Evolutionary conservation across 805 yeast genomes (phyloP).

Genomic region (Isabelozyma gotoi): DNA sequence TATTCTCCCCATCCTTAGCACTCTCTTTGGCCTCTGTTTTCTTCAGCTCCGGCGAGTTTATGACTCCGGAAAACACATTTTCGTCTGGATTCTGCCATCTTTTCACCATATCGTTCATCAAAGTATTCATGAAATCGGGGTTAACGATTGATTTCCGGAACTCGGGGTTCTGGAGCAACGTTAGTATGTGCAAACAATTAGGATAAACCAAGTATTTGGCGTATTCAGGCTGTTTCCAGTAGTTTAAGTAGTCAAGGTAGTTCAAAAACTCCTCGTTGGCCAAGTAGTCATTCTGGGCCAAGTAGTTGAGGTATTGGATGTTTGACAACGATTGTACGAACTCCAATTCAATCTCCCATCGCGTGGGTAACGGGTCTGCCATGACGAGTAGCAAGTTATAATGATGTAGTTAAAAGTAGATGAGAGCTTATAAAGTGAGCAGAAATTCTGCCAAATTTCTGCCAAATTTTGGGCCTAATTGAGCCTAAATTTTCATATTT

Average conservation of each 20-base stretch:
- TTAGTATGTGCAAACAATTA: constrained; percentile 78
- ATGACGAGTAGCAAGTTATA: constrained; percentile 4
- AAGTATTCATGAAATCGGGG: constrained; percentile 54
- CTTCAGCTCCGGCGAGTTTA: no score
- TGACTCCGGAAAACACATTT: neutral
- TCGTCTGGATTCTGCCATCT: constrained; percentile 53
- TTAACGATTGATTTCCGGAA: constrained; percentile 57
- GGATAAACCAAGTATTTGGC: constrained; percentile 78
- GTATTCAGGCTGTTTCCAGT: constrained; percentile 78
- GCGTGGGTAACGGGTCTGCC: constrained; percentile 51
- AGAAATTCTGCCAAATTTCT: no score
- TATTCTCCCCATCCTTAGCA: neutral
- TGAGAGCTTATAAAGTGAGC: neutral
- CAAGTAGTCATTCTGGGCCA: constrained; percentile 80
- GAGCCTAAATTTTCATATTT: no score
- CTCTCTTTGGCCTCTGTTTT: neutral
- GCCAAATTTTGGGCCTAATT: no score
- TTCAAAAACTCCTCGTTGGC: constrained; percentile 70
- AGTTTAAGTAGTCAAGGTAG: constrained; percentile 77
- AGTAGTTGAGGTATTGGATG: constrained; percentile 78
- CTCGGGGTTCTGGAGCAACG: constrained; percentile 53
- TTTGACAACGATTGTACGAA: constrained; percentile 92
- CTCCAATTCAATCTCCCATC: constrained; percentile 91
- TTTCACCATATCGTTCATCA: constrained; percentile 75
- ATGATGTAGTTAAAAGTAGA: neutral